phyloP scores from a whole-genome alignment of 2,329 filamentous ascomycete genomes.

The Akanthomyces dipterigenus region DNA sequence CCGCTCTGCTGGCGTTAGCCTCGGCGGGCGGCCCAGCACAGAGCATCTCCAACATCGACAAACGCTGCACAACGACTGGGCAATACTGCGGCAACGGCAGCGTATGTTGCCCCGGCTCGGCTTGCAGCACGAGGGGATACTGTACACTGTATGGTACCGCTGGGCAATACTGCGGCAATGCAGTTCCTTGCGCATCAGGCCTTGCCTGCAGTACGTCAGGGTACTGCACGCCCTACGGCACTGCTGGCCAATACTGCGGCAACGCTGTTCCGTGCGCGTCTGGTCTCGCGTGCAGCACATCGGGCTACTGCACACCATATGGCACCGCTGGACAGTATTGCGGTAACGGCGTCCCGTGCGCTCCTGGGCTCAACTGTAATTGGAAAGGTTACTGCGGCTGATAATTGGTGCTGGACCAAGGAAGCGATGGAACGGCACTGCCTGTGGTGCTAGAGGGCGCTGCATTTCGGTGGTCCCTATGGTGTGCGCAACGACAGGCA shows the following conservation, averaged over 20 bases:
- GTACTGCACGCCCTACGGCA: constrained; percentile 34
- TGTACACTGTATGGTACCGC: neutral
- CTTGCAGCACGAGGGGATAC: neutral
- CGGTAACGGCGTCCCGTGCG: neutral
- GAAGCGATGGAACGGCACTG: too few species aligned
- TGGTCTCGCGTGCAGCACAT: neutral
- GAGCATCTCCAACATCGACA: neutral
- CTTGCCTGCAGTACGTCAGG: neutral
- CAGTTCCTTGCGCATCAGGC: neutral
- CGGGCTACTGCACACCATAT: neutral
- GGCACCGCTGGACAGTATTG: neutral
- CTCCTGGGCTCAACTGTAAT: neutral
- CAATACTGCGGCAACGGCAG: neutral
- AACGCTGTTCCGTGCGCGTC: constrained; percentile 22
- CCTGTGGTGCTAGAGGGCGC: too few species aligned
- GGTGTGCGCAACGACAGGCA: too few species aligned
- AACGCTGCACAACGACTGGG: neutral
- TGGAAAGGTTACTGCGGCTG: neutral
- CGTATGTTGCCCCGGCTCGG: neutral
- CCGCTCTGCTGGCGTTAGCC: neutral
- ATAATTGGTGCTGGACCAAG: neutral
- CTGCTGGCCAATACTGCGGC: constrained; percentile 34
- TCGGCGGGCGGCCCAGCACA: neutral
- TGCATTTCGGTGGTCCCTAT: too few species aligned
- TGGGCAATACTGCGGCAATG: neutral